Percentiles rank a stretch among this genome's conserved stretches.
These are phyloP conservation scores for Fusarium praegraminearum DNA, from an alignment of 2,329 filamentous ascomycete species.

Conservation along the genomic window DNA sequence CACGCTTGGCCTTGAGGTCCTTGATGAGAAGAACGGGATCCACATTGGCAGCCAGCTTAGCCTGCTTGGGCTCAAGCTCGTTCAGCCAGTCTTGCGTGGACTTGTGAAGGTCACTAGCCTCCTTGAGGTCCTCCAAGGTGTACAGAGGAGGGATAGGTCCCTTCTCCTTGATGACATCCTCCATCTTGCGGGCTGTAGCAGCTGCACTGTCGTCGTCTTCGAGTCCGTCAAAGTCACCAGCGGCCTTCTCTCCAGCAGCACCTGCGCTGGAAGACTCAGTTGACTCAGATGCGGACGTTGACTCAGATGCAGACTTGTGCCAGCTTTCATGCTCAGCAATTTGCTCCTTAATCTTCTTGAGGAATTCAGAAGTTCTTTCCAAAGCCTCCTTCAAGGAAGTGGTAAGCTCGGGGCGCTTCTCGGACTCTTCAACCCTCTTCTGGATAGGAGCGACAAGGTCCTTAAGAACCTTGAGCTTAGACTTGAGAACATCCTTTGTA, in stretches of 20 bases:
- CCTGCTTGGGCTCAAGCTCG: constrained; percentile 76
- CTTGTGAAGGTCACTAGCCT: constrained; percentile 71
- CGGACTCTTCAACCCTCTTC: constrained; percentile 77
- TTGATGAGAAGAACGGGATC: constrained; percentile 80
- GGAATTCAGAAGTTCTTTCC: constrained; percentile 76
- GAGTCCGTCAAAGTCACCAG: constrained; percentile 76
- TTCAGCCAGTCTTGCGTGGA: constrained; percentile 79
- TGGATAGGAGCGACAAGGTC: constrained; percentile 82
- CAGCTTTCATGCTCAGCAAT: constrained; percentile 76
- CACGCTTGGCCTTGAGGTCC: constrained; percentile 76
- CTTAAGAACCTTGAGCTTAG: constrained; percentile 81
- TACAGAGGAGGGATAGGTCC: constrained; percentile 76
- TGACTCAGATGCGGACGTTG: constrained; percentile 59
- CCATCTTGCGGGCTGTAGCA: constrained; percentile 58
- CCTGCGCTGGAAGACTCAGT: constrained; percentile 57
- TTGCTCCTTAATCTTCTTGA: constrained; percentile 76
- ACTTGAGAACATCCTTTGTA: constrained; percentile 77
- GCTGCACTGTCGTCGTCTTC: constrained; percentile 73
- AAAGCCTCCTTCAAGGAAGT: constrained; percentile 76
- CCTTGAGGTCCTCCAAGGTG: constrained; percentile 76
- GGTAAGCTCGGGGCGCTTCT: constrained; percentile 77
- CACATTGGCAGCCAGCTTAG: constrained; percentile 74
- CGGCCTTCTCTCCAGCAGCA: constrained; percentile 61
- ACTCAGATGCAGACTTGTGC: constrained; percentile 66
- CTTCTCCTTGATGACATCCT: constrained; percentile 58